Percentiles rank a stretch among this genome's conserved stretches.
These are phyloP conservation scores for Turritis glabra DNA, from an alignment of 345 rosid genomes.

Conservation along the genomic window DNA sequence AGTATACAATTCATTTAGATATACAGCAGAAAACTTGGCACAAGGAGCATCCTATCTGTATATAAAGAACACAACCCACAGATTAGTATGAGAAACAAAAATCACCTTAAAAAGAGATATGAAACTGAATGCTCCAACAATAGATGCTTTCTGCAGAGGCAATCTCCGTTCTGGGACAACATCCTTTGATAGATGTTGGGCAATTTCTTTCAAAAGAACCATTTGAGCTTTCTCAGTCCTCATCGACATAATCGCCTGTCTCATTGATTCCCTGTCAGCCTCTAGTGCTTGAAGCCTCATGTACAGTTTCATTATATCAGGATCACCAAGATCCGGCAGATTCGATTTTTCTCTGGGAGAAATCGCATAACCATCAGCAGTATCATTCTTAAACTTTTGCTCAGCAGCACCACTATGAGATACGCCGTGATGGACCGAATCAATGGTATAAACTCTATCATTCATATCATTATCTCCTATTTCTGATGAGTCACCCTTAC, in stretches of 20 bases:
- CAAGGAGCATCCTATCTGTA: slow-evolving; percentile 1
- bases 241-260: slow-evolving; percentile 86
- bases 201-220: slow-evolving; percentile 88
- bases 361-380: slow-evolving; percentile 44
- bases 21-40: not conserved
- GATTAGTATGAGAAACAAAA: not conserved
- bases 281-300: slow-evolving; percentile 94
- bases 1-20: not conserved
- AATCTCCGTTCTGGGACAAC: slow-evolving; percentile 53
- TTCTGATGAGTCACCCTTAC: slow-evolving; percentile 55
- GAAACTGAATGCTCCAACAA: slow-evolving; percentile 51
- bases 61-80: not conserved
- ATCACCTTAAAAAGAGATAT: slow-evolving; percentile 72
- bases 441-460: slow-evolving; percentile 92
- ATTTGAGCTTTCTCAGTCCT: slow-evolving; percentile 90
- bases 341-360: slow-evolving; percentile 47
- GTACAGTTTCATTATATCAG: slow-evolving; percentile 77
- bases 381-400: slow-evolving; percentile 31
- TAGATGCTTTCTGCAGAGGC: slow-evolving; percentile 52
- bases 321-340: slow-evolving; percentile 63
- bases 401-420: slow-evolving; percentile 46
- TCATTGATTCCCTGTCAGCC: slow-evolving; percentile 99
- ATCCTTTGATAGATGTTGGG: slow-evolving; percentile 83
- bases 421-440: slow-evolving; percentile 61
- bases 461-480: slow-evolving; percentile 63